These are phyloP conservation scores for Termitomyces sp. DNA, from an alignment of 768 basidiomycete genomes.

Conservation along the genomic window DNA sequence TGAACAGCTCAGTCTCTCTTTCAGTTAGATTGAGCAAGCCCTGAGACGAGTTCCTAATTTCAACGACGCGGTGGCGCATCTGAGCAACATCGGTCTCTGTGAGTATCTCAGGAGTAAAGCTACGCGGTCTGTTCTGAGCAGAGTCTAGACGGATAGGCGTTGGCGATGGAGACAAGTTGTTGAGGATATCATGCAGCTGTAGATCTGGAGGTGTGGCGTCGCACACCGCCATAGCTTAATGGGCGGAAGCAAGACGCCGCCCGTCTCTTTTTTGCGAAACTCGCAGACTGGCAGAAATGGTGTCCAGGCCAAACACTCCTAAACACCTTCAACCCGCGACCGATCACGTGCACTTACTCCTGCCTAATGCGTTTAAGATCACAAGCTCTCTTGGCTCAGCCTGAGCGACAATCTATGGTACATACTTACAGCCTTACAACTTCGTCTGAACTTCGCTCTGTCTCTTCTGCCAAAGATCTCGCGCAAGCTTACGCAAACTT, in stretches of 20 bases:
- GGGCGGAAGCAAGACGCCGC: constrained; percentile 6
- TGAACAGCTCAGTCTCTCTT: constrained; percentile 45
- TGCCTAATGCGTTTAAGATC: constrained; percentile 5
- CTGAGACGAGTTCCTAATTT: constrained; percentile 32
- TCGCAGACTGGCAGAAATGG: constrained; percentile 9
- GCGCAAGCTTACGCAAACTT: constrained; percentile 30
- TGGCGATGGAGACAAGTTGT: constrained; percentile 48
- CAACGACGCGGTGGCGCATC: constrained; percentile 41
- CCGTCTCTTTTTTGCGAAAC: constrained; percentile 5
- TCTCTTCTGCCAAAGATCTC: constrained; percentile 34
- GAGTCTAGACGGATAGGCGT: constrained; percentile 20
- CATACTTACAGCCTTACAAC: constrained; percentile 13
- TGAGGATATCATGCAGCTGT: constrained; percentile 51
- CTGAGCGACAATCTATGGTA: background rate
- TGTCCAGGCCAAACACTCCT: constrained; percentile 16
- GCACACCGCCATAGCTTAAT: constrained; percentile 10
- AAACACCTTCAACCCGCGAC: constrained; percentile 17
- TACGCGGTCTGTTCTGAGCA: constrained; percentile 7
- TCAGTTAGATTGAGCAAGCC: constrained; percentile 14
- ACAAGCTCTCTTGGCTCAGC: background rate
- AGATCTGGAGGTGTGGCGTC: constrained; percentile 27
- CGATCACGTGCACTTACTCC: constrained; percentile 15
- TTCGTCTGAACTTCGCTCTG: constrained; percentile 13
- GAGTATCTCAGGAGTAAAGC: constrained; percentile 27
- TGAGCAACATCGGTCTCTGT: constrained; percentile 39